Percentiles rank a stretch among this genome's conserved stretches.
phyloP scores from a whole-genome alignment of 2,329 filamentous ascomycete species.

The Anthostomella pinea region DNA sequence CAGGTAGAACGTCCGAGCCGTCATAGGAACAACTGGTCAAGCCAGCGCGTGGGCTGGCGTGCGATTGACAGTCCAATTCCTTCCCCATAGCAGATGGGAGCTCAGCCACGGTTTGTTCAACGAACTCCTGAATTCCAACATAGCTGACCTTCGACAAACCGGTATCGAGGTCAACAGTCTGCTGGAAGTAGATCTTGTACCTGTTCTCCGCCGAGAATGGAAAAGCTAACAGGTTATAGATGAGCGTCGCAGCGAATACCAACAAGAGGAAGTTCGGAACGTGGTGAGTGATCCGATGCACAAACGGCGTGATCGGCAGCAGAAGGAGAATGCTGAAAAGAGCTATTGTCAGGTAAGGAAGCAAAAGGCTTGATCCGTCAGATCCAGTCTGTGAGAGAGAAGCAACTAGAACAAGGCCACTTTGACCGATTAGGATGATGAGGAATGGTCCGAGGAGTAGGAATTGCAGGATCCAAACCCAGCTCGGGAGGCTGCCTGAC shows the following conservation, averaged over 20 bases:
- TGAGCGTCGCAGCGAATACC: constrained; percentile 70
- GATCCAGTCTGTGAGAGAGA: constrained; percentile 77
- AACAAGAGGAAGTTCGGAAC: constrained; percentile 73
- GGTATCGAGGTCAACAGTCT: constrained; percentile 73
- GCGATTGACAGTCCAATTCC: constrained; percentile 48
- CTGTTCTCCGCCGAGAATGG: constrained; percentile 79
- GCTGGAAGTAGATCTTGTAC: constrained; percentile 84
- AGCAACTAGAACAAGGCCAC: constrained; percentile 69
- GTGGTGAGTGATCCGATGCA: constrained; percentile 83
- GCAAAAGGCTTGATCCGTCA: constrained; percentile 72
- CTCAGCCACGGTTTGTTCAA: constrained; percentile 62
- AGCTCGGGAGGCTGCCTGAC: constrained; percentile 75
- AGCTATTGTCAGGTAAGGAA: constrained; percentile 70
- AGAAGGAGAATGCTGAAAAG: constrained; percentile 68
- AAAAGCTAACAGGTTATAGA: constrained; percentile 85
- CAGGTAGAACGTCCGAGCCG: constrained; percentile 58
- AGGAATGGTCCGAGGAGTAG: constrained; percentile 75
- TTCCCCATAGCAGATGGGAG: constrained; percentile 70
- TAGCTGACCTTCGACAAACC: constrained; percentile 69
- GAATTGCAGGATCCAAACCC: constrained; percentile 87
- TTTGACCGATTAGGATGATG: constrained; percentile 73
- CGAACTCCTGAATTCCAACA: constrained; percentile 64
- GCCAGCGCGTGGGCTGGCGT: constrained; percentile 42
- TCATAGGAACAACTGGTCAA: constrained; percentile 69
- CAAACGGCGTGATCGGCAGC: constrained; percentile 75